Evolutionary conservation across 2,329 filamentous ascomycete species (phyloP).

Genomic region (Thelonectria olida): DNA sequence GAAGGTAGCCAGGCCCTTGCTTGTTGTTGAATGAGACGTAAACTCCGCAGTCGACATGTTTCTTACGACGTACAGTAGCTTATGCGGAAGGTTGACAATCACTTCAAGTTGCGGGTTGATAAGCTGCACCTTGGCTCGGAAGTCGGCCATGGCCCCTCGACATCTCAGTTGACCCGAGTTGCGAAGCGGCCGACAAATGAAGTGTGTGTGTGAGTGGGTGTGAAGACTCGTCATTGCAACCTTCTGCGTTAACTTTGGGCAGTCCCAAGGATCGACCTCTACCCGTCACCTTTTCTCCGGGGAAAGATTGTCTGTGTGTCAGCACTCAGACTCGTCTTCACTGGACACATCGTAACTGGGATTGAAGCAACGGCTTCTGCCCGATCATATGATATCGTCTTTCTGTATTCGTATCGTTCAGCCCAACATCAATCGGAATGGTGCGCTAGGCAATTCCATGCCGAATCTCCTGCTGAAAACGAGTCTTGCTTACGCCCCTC

Average conservation of each 20-base stretch:
- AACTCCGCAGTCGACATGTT: no score
- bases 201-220: neutral
- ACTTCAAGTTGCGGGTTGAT: neutral
- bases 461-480: no score
- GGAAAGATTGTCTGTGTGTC: neutral
- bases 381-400: neutral
- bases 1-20: neutral
- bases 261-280: slow-evolving; percentile 2
- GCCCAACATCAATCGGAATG: no score
- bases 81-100: neutral
- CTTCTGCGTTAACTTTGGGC: neutral
- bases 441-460: no score
- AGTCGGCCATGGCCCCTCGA: neutral
- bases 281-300: neutral
- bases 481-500: neutral
- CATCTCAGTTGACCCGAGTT: neutral
- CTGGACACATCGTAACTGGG: no score
- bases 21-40: neutral
- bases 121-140: neutral
- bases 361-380: neutral
- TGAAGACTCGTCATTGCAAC: neutral
- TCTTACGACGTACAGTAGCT: neutral
- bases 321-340: neutral
- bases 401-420: no score
- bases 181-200: neutral